These are phyloP conservation scores for Pontederia crassipes DNA, from an alignment of 176 grass and related monocot species.

Conservation along the genomic window DNA sequence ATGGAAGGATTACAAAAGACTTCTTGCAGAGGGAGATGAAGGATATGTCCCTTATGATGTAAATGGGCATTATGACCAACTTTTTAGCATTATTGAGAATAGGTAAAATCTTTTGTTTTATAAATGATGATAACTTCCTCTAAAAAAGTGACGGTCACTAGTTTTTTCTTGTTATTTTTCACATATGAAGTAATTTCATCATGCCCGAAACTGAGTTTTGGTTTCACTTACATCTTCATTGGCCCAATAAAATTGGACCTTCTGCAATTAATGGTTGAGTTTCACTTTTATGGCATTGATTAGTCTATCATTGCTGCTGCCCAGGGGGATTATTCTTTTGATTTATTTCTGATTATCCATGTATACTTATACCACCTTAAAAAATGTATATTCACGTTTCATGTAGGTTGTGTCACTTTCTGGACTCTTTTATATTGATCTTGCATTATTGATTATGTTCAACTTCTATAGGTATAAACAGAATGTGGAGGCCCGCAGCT, in stretches of 20 bases:
- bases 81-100: constrained; percentile 80
- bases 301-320: too few relatives aligned
- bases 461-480: constrained; percentile 59
- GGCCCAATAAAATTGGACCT: too few relatives aligned
- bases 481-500: constrained; percentile 44
- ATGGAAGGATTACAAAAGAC: constrained; percentile 59
- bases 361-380: too few relatives aligned
- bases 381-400: too few relatives aligned
- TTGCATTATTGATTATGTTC: background rate
- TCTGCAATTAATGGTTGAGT: too few relatives aligned
- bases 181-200: too few relatives aligned
- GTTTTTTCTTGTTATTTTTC: too few relatives aligned
- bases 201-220: too few relatives aligned
- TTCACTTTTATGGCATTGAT: too few relatives aligned
- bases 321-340: too few relatives aligned
- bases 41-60: constrained; percentile 90
- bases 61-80: constrained; percentile 53
- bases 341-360: too few relatives aligned
- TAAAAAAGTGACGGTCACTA: background rate
- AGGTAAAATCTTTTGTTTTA: constrained; percentile 26
- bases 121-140: constrained; percentile 5
- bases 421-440: background rate
- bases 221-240: too few relatives aligned
- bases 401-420: background rate
- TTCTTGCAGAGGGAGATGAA: constrained; percentile 47